A percentile compares a stretch with the other conserved stretches of the same genome.
These are phyloP conservation scores for Castanea sativa DNA, from an alignment of 306 rosid species.

Conservation along the genomic window DNA sequence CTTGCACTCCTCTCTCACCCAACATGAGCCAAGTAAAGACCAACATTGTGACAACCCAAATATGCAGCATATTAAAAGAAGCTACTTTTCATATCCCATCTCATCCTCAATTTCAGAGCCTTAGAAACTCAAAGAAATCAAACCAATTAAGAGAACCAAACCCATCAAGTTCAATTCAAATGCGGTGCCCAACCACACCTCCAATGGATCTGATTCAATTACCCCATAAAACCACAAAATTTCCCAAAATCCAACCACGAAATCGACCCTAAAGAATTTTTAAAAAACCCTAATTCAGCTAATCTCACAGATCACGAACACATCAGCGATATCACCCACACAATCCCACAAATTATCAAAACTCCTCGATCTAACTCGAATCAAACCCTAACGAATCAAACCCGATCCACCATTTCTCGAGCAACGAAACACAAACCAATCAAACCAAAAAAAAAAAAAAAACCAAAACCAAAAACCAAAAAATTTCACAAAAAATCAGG, in stretches of 20 bases:
- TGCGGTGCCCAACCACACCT: too few relatives aligned
- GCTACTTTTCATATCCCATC: not conserved
- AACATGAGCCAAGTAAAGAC: not conserved
- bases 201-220: slow-evolving; percentile 15
- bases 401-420: slow-evolving; percentile 34
- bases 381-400: slow-evolving; percentile 12
- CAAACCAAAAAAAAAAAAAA: not conserved
- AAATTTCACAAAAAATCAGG: not conserved
- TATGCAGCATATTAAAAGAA: not conserved
- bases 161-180: not conserved
- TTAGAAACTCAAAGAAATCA: not conserved
- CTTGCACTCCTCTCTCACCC: too few relatives aligned
- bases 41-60: not conserved
- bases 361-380: not conserved
- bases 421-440: slow-evolving; percentile 6
- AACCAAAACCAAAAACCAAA: not conserved
- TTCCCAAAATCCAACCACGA: not conserved
- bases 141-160: not conserved
- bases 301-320: slow-evolving; percentile 27
- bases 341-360: not conserved
- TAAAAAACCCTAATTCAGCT: slow-evolving; percentile 13
- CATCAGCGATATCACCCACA: not conserved
- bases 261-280: slow-evolving; percentile 22
- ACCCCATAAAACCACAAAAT: not conserved
- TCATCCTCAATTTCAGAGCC: not conserved